Percentiles rank a stretch among this genome's conserved stretches.
phyloP scores from a whole-genome alignment of 1,139 yeast genomes.

The Kurtzmaniella quercitrusa region DNA sequence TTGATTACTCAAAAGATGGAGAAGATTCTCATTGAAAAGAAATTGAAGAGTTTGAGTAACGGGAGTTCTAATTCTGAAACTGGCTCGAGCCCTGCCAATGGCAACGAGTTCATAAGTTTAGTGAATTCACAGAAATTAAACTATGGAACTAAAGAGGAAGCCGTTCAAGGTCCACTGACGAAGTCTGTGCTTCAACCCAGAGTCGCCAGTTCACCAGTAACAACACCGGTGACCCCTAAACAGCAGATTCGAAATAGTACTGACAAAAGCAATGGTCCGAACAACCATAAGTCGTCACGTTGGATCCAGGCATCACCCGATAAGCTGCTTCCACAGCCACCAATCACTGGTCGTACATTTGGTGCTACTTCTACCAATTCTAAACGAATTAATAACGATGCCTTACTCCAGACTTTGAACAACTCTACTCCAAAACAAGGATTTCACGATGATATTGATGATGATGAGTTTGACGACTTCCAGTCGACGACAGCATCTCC shows the following conservation, averaged over 20 bases:
- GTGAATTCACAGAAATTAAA: slow-evolving; percentile 31
- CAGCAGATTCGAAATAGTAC: slow-evolving; percentile 1
- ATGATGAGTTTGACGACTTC: slow-evolving; percentile 30
- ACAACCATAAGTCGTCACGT: not conserved
- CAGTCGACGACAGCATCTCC: slow-evolving; percentile 12
- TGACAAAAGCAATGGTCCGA: not conserved
- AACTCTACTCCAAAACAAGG: slow-evolving; percentile 12
- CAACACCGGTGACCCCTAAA: slow-evolving; percentile 8
- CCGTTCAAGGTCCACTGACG: slow-evolving; percentile 21
- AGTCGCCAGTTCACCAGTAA: slow-evolving; percentile 5
- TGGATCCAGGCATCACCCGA: slow-evolving; percentile 1
- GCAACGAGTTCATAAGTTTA: slow-evolving; percentile 24
- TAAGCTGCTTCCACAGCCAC: slow-evolving; percentile 10
- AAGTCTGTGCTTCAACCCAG: slow-evolving; percentile 14
- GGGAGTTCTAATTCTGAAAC: slow-evolving; percentile 8
- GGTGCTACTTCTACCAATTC: slow-evolving; percentile 19
- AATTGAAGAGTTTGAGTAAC: slow-evolving; percentile 23
- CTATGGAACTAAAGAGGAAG: slow-evolving; percentile 22
- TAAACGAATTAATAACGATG: slow-evolving; percentile 11
- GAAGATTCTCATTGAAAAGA: slow-evolving; percentile 23
- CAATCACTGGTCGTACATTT: slow-evolving; percentile 15
- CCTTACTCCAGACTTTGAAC: slow-evolving; percentile 19
- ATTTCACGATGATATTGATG: slow-evolving; percentile 11
- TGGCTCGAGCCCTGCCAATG: slow-evolving; percentile 3
- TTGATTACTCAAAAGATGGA: slow-evolving; percentile 25